Conservation (phyloP, 352 stramenopile genomes). For the Pythium aphanidermatum region DNA sequence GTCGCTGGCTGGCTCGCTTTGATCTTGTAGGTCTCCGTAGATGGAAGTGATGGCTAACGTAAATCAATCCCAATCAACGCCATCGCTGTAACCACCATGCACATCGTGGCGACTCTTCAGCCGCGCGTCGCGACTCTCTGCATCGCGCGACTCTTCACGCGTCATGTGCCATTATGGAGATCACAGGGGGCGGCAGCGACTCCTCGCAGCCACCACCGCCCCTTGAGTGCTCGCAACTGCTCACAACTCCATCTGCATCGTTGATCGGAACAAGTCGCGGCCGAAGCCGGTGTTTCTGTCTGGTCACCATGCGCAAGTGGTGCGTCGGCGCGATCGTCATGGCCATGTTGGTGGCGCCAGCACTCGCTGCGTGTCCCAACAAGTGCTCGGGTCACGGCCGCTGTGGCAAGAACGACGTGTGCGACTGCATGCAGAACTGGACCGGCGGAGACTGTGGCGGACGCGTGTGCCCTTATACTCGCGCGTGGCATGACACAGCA, state of each 20-base stretch:
- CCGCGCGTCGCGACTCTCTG: neutral
- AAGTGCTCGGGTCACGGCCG: slow-evolving; percentile 85
- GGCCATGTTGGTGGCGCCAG: slow-evolving; percentile 18
- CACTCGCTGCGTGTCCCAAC: slow-evolving; percentile 51
- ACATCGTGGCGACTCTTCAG: neutral
- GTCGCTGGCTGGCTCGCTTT: slow-evolving; percentile 70
- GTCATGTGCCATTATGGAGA: no score
- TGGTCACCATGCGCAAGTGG: slow-evolving; percentile 28
- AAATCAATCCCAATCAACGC: no score
- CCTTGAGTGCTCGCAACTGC: no score
- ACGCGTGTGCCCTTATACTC: slow-evolving; percentile 33
- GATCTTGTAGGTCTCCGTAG: slow-evolving; percentile 31
- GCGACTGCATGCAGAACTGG: slow-evolving; percentile 83
- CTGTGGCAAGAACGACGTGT: slow-evolving; percentile 74
- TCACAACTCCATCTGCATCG: no score
- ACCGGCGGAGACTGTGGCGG: slow-evolving; percentile 35
- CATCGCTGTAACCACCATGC: no score
- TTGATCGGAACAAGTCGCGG: no score
- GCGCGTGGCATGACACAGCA: slow-evolving; percentile 46
- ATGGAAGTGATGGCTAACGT: neutral
- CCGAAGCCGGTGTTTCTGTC: no score
- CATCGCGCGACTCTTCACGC: slow-evolving; percentile 1
- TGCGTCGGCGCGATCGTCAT: slow-evolving; percentile 26
- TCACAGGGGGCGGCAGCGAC: no score
- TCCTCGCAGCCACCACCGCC: slow-evolving; percentile 1